A percentile compares a stretch with the other conserved stretches of the same genome.
Evolutionary conservation across 371 early-diverging fungal genomes (phyloP).

Genomic region (Rhizopus delemar): DNA sequence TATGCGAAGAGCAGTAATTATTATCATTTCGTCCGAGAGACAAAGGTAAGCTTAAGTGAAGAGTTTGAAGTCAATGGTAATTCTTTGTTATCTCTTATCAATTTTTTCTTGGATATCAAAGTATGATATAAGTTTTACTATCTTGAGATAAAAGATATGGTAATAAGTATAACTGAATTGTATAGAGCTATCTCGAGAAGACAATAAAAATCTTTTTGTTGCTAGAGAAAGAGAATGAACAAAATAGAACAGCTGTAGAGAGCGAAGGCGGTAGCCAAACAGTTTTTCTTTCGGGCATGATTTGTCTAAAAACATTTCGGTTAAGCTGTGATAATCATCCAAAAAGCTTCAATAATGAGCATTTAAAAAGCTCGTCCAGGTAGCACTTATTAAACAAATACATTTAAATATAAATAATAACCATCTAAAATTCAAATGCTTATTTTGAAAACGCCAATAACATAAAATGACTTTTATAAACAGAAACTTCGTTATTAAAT

Average conservation of each 20-base stretch:
- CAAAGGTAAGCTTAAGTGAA: conserved; percentile 12
- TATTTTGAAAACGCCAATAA: too few species aligned
- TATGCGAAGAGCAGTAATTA: conserved; percentile 6
- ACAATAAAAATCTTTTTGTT: conserved; percentile 1
- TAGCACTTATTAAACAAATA: neutral
- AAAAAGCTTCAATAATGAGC: neutral
- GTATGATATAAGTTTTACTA: neutral
- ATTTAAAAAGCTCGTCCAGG: conserved; percentile 3
- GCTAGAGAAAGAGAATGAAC: neutral
- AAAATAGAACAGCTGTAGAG: neutral
- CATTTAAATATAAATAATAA: too few species aligned
- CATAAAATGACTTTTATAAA: too few species aligned
- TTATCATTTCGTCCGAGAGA: conserved; percentile 18
- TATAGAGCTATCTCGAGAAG: conserved; percentile 1
- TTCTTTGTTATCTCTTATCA: neutral
- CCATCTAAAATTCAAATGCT: neutral
- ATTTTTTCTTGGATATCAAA: conserved; percentile 4
- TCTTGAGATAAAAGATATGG: neutral
- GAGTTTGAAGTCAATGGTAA: neutral
- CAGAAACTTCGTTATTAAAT: too few species aligned
- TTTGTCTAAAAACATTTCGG: neutral
- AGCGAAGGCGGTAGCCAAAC: too few species aligned
- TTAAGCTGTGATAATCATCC: neutral
- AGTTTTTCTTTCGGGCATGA: too few species aligned
- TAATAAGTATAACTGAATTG: conserved; percentile 1